Evolutionary conservation across 1,139 yeast species (phyloP), one percentile per base, ranked within the genome.

Genomic region (Williopsis jadinii): DNA sequence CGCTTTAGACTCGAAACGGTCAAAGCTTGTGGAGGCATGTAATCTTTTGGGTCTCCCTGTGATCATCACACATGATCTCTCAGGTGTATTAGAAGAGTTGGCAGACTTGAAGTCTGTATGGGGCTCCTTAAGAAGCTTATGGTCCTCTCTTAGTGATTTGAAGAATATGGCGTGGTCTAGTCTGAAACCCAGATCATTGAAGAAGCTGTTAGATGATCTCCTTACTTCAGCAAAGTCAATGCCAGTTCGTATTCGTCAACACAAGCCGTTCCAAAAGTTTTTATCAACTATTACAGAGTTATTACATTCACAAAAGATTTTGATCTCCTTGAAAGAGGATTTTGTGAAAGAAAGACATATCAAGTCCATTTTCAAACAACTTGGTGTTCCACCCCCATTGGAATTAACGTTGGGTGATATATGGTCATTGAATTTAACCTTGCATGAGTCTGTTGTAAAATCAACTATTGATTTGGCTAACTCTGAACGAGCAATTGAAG

Each of bases 271-370:
- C 56, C 83, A 75, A 48, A 73, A 73, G 34, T 67, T 82, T 28
- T 80, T 78, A 48, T 62, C 61, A 11, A 54, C 58, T 0, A 59
- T 84, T 6, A 52, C 64, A 1, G 80, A 75, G 8, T 34, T 54
- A 1, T 44, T 52, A 8, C 36, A 32, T 10, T 47, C 54, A 2
- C 58, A 55, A 36, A 51, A 50, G 33, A 14, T 42, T 1, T 30
- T 54, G 3, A 38, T 49, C 3, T 36, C 46, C 0, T 62, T 88
- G 47, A 76, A 72, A 46, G 71, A 76, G 12, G 83, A 74, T 1
- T 70, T 76, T 0, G 62, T 88, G 51, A 76, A 75, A 46, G 73
- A 72, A 1, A 69, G 92, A 26, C 96, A 88, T 54, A 83, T 95
- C 94, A 63, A 62, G 30, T 55, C 56, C n/a, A 61, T 88, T 2